Percentiles rank a stretch among this genome's conserved stretches.
These are phyloP conservation scores for Camellia japonica DNA, from an alignment of 148 eudicot genomes.

Conservation along the genomic window DNA sequence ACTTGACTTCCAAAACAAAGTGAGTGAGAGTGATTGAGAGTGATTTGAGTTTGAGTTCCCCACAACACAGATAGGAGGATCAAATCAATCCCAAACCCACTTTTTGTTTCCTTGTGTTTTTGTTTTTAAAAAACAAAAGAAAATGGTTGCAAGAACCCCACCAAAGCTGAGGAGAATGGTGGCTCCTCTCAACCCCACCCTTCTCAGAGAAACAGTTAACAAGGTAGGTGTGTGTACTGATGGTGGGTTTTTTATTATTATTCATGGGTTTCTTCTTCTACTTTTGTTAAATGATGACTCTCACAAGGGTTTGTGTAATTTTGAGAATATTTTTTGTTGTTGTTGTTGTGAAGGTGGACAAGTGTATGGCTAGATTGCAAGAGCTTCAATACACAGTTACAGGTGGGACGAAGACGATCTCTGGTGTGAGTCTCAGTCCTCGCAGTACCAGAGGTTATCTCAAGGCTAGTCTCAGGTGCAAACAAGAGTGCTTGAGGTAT, in stretches of 20 bases:
- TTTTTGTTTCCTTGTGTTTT: neutral
- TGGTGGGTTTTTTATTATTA: neutral
- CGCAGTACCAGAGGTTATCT: constrained; percentile 58
- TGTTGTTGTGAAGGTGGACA: constrained; percentile 58
- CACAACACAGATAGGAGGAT: neutral
- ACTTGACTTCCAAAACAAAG: constrained; percentile 10
- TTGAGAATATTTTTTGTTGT: neutral
- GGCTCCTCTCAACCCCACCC: constrained; percentile 78
- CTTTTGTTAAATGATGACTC: neutral
- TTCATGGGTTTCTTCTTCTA: neutral
- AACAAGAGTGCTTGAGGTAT: constrained; percentile 74
- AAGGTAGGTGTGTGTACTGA: constrained; percentile 46
- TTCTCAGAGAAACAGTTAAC: constrained; percentile 63
- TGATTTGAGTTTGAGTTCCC: too few species aligned
- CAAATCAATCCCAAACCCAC: neutral
- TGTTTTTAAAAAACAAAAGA: neutral
- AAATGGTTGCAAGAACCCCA: constrained; percentile 95
- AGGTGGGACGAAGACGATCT: constrained; percentile 64
- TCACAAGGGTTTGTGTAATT: too few species aligned
- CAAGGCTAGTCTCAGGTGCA: constrained; percentile 67
- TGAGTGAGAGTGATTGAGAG: constrained; percentile 9
- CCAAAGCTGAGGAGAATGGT: constrained; percentile 53
- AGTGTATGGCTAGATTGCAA: constrained; percentile 86
- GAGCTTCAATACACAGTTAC: constrained; percentile 87
- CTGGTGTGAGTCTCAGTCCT: constrained; percentile 70